Conservation (phyloP, 306 rosid species). For the Rosa chinensis region DNA sequence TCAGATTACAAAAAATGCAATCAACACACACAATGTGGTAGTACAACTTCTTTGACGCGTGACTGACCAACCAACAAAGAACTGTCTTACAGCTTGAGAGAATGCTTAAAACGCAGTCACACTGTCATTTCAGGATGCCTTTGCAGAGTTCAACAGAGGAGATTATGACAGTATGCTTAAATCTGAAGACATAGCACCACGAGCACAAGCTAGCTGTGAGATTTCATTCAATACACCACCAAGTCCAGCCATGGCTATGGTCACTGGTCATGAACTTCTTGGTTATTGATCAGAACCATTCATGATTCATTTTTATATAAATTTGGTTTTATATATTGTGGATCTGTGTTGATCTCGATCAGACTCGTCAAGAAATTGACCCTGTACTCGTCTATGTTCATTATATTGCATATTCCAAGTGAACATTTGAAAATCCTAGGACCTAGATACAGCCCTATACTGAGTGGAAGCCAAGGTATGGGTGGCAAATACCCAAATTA, state of each 20-base stretch:
- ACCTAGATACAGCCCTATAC: not conserved
- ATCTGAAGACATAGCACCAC: slow-evolving; percentile 5
- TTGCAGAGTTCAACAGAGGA: not conserved
- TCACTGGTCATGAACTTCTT: not conserved
- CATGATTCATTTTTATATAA: too few species aligned
- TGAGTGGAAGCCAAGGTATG: too few species aligned
- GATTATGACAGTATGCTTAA: slow-evolving; percentile 15
- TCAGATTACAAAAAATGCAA: not conserved
- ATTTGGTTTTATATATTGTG: too few species aligned
- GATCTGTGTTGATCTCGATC: not conserved
- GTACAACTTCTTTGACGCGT: too few species aligned
- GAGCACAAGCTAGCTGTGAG: slow-evolving; percentile 26
- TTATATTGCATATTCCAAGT: not conserved
- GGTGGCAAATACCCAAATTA: too few species aligned
- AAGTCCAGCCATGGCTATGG: slow-evolving; percentile 12
- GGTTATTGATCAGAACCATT: not conserved
- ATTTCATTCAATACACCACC: not conserved
- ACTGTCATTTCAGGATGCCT: slow-evolving; percentile 6
- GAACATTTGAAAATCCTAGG: not conserved
- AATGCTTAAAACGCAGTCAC: not conserved
- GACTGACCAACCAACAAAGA: slow-evolving; percentile 13
- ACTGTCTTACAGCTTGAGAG: not conserved
- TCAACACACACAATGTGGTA: not conserved
- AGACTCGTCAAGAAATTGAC: not conserved
- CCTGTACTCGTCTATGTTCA: not conserved